Conservation (phyloP, 352 stramenopile genomes). For the Achlya hypogyna region DNA sequence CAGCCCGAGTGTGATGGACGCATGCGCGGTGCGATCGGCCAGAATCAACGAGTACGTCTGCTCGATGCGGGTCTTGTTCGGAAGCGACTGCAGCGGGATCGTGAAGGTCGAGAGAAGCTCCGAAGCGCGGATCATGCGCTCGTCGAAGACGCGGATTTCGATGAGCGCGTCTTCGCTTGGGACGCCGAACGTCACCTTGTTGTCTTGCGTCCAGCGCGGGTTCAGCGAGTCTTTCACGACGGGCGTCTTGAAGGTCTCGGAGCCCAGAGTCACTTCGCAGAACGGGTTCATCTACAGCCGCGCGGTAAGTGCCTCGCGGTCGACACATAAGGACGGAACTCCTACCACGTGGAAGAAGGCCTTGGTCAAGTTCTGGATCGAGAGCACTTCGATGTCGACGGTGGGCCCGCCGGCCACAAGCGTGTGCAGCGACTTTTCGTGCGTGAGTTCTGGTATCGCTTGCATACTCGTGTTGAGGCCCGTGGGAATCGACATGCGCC, state of each 20-base stretch:
- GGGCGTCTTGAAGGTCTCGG: conserved; percentile 75
- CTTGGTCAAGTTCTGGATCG: conserved; percentile 11
- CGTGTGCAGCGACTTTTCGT: not conserved
- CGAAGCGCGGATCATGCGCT: conserved; percentile 63
- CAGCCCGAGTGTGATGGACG: conserved; percentile 9
- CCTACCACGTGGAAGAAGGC: conserved; percentile 18
- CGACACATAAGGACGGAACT: not conserved
- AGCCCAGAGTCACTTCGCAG: conserved; percentile 57
- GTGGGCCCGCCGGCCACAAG: not conserved
- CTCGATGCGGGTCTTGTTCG: conserved; percentile 28
- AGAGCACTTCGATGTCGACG: conserved; percentile 12
- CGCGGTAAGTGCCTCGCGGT: not conserved
- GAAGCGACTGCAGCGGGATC: conserved; percentile 67
- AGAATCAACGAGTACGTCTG: conserved; percentile 11
- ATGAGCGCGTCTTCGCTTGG: conserved; percentile 67
- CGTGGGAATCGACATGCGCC: not conserved
- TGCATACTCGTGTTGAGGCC: not conserved
- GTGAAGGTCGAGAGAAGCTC: conserved; percentile 66
- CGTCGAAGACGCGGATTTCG: conserved; percentile 73
- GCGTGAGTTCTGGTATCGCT: not conserved
- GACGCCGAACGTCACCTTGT: conserved; percentile 68
- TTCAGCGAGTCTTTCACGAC: conserved; percentile 69
- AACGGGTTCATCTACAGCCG: conserved; percentile 5
- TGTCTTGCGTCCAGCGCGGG: conserved; percentile 75
- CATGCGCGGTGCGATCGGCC: conserved; percentile 2